Conservation (phyloP, 441 rosid species). For the Biscutella laevigata region DNA sequence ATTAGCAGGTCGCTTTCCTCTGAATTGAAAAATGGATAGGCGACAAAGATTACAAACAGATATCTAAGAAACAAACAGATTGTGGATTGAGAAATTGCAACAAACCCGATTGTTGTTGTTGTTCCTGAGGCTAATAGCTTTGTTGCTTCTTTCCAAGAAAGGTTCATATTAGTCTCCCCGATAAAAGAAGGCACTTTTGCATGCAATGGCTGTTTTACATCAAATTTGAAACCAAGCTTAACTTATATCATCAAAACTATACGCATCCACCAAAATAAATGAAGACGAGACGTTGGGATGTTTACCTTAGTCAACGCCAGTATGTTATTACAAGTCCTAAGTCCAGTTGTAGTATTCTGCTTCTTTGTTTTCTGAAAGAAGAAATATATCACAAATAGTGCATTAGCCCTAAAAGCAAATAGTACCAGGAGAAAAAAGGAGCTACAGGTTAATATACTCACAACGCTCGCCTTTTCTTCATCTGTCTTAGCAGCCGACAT, state of each 20-base stretch:
- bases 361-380: constrained; percentile 68
- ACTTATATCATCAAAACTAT: neutral
- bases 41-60: constrained; percentile 1
- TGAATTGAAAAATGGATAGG: constrained; percentile 28
- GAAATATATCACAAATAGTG: neutral
- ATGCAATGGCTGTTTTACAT: constrained; percentile 61
- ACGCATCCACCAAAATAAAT: neutral
- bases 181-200: constrained; percentile 77
- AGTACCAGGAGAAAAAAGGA: neutral
- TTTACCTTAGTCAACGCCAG: constrained; percentile 92
- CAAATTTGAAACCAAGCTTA: neutral
- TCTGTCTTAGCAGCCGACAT: constrained; percentile 89
- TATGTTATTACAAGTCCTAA: constrained; percentile 94
- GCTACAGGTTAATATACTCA: constrained; percentile 33
- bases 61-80: neutral
- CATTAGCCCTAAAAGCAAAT: neutral
- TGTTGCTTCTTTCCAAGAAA: constrained; percentile 84
- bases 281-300: neutral
- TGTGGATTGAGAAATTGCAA: constrained; percentile 10
- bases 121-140: constrained; percentile 51
- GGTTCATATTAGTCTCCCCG: constrained; percentile 73
- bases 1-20: constrained; percentile 65
- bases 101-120: constrained; percentile 36
- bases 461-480: constrained; percentile 72
- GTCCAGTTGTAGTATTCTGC: constrained; percentile 77